A percentile compares a stretch with the other conserved stretches of the same genome.
Evolutionary conservation across 2,329 filamentous ascomycete genomes (phyloP).

Genomic region (Diaporthe ilicicola): DNA sequence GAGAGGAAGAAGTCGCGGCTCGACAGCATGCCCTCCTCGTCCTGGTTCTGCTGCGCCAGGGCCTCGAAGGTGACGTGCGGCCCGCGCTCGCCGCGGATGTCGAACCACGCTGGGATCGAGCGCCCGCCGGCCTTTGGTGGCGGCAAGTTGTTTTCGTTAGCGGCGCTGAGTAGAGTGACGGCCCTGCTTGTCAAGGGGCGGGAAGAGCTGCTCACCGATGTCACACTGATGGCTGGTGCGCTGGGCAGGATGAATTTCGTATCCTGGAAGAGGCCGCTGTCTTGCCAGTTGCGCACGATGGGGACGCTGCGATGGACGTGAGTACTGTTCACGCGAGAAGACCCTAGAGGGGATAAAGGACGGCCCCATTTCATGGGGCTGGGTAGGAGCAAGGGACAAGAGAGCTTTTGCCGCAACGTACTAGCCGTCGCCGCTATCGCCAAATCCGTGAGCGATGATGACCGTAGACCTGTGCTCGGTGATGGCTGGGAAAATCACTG

Average conservation of each 20-base stretch:
- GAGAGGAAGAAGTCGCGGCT: conserved; percentile 25
- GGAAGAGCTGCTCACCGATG: neutral
- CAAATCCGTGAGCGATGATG: conserved; percentile 17
- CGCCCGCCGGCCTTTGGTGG: neutral
- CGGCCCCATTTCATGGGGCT: too few species aligned
- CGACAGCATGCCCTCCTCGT: conserved; percentile 21
- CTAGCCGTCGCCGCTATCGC: conserved; percentile 23
- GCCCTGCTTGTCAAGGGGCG: neutral
- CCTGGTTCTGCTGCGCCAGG: conserved; percentile 9
- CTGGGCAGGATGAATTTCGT: conserved; percentile 27
- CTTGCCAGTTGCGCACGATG: conserved; percentile 11
- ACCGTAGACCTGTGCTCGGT: conserved; percentile 25
- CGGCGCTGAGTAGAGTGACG: neutral
- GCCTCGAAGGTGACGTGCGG: conserved; percentile 19
- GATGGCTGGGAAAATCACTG: conserved; percentile 14
- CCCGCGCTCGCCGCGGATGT: conserved; percentile 24
- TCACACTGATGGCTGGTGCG: conserved; percentile 6
- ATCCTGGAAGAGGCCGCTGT: conserved; percentile 24
- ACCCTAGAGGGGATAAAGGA: neutral
- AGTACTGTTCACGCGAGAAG: neutral
- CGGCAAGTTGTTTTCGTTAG: neutral
- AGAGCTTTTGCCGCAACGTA: neutral
- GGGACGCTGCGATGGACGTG: neutral
- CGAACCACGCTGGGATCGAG: conserved; percentile 25
- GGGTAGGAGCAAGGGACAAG: neutral